phyloP scores from a whole-genome alignment of 192 early-diverging fungal species.

The Glomus cerebriforme region DNA sequence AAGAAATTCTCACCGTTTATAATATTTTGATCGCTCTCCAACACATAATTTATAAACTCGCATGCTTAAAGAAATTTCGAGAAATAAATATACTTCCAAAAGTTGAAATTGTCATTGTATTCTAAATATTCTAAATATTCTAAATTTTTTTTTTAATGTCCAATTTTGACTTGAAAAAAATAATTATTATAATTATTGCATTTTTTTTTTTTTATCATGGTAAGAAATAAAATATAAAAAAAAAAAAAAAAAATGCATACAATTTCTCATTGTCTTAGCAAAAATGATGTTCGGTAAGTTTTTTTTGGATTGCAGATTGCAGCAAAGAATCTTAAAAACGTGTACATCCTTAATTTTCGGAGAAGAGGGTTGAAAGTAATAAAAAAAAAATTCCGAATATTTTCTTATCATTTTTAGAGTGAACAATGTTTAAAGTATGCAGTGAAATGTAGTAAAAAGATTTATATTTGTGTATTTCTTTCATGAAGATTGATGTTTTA shows the following conservation, averaged over 20 bases:
- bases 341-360: background rate
- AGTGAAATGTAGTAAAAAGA: background rate
- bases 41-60: background rate
- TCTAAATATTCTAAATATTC: too few relatives aligned
- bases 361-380: background rate
- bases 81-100: background rate
- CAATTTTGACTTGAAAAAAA: background rate
- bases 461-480: background rate
- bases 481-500: background rate
- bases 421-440: background rate
- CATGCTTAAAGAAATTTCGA: background rate
- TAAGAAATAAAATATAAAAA: too few relatives aligned
- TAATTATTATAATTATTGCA: background rate
- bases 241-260: too few relatives aligned
- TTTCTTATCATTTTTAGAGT: background rate
- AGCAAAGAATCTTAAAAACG: too few relatives aligned
- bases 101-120: background rate
- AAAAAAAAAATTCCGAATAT: background rate
- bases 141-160: too few relatives aligned
- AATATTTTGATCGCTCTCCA: background rate
- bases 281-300: too few relatives aligned
- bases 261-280: too few relatives aligned
- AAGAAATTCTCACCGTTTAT: too few relatives aligned
- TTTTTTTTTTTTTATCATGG: background rate
- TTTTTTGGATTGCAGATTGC: too few relatives aligned